Percentiles rank a stretch among this genome's conserved stretches.
These are phyloP conservation scores for Sonneratia caseolaris DNA, from an alignment of 345 rosid genomes.

Conservation along the genomic window DNA sequence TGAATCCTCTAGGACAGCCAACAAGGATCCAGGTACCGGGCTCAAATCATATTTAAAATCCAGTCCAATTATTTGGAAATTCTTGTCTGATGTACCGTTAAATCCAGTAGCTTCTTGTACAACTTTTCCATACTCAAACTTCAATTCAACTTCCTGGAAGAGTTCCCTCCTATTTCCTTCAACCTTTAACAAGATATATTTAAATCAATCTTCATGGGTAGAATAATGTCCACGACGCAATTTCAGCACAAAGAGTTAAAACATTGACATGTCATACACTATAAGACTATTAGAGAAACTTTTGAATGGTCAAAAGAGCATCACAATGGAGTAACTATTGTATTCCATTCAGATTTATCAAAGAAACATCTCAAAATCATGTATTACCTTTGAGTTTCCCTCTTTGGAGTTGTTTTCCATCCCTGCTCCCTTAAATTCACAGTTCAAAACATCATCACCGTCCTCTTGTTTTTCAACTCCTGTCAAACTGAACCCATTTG, in stretches of 20 bases:
- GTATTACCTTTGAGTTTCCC: conserved; percentile 5
- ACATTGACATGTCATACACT: background rate
- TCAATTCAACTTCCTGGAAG: background rate
- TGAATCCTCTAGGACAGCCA: background rate
- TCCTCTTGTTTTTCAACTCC: conserved; percentile 11
- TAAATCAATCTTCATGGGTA: background rate
- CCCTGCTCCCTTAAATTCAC: conserved; percentile 15
- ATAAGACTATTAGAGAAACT: background rate
- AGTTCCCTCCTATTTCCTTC: background rate
- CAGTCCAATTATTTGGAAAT: conserved; percentile 1
- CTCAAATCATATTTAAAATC: conserved; percentile 7
- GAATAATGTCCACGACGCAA: background rate
- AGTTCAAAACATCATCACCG: conserved; percentile 19
- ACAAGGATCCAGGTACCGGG: conserved; percentile 2
- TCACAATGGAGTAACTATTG: background rate
- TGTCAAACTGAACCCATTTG: conserved; percentile 16
- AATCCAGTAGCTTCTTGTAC: conserved; percentile 8
- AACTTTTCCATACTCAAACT: background rate
- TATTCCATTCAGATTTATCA: background rate
- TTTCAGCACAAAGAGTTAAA: background rate
- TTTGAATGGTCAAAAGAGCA: background rate
- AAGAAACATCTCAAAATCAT: background rate
- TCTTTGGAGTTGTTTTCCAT: conserved; percentile 4
- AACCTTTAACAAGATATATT: conserved; percentile 7
- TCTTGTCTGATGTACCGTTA: conserved; percentile 4